Conservation (phyloP, 352 stramenopile species). For the Pythium oligandrum region DNA sequence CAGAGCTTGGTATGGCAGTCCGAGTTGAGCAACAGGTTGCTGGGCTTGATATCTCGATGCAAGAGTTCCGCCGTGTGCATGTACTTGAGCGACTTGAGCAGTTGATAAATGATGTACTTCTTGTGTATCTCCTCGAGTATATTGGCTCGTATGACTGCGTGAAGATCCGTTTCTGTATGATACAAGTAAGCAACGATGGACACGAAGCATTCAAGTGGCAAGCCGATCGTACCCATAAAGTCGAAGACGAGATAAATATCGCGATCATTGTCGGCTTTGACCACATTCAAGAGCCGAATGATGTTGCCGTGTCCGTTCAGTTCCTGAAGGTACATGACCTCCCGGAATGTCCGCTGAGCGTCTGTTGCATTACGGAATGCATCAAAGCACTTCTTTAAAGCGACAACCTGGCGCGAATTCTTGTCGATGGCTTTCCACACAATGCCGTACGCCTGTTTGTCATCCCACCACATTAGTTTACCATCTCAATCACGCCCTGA, state of each 20-base stretch:
- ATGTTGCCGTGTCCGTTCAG: conserved; percentile 92
- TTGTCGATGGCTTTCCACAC: conserved; percentile 97
- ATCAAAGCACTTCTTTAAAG: conserved; percentile 97
- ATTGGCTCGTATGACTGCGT: conserved; percentile 93
- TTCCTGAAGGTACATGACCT: conserved; percentile 96
- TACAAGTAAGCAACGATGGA: not conserved
- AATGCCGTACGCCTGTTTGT: conserved; percentile 88
- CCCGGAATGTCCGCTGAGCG: conserved; percentile 93
- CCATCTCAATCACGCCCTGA: not conserved
- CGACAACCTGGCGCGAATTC: conserved; percentile 84
- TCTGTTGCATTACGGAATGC: conserved; percentile 95
- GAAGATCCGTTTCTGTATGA: conserved; percentile 90
- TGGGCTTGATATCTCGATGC: conserved; percentile 96
- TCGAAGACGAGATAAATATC: conserved; percentile 98
- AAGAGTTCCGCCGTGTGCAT: conserved; percentile 94
- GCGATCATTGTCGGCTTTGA: conserved; percentile 94
- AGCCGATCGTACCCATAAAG: conserved; percentile 83
- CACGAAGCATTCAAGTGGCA: not conserved
- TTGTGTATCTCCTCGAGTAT: conserved; percentile 96
- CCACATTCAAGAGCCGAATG: conserved; percentile 90
- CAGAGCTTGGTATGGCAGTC: conserved; percentile 95
- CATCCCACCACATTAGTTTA: too few species aligned
- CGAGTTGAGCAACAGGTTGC: conserved; percentile 94
- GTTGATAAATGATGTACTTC: conserved; percentile 97
- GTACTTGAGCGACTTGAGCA: conserved; percentile 96